Evolutionary conservation across 441 rosid species (phyloP), one percentile per base, ranked within the genome.

Genomic region (Euphorbia corollata): DNA sequence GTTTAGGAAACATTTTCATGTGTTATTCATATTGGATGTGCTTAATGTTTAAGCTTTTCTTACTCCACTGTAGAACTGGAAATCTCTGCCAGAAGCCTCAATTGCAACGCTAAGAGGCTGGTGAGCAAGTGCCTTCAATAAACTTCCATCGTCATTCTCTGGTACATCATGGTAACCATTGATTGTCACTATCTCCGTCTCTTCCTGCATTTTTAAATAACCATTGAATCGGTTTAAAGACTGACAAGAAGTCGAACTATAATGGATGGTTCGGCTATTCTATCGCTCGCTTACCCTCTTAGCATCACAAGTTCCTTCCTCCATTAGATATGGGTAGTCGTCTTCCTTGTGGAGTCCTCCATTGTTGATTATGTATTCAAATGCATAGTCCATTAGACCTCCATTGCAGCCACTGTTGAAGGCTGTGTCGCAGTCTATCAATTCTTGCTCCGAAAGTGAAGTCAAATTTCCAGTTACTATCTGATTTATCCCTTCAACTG

Each of bases 381-480:
- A 88, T 24, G 91, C 97, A 43, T 86, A 84, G 73, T 91, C 97
- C 96, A 88, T 88, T 34, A 91, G 86, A 59, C 97, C 92, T 30
- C 97, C 91, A 51, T 84, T 87, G 83, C 91, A 90, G 19, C 96
- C 93, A 54, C 45, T 84, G 82, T 90, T 84, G 81, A 68, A 82
- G 5, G 78, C 75, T 58, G 78, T 1, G 66, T 91, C 97, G 27
- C 96, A 91, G 68, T 91, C 93, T 2, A 91, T 74, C 78, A 90
- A 78, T 76, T 88, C 91, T 74, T 90, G 96, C 80, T 87, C 93
- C 0, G 96, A 88, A 47, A 87, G 76, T 0, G 96, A 75, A 53
- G 90, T 81, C 62, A 91, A 67, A 75, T 88, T 91, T 66, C 93
- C 89, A 0, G 89, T 83, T 13, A 83, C 80, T n/a, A 87, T 86